A percentile compares a stretch with the other conserved stretches of the same genome.
phyloP scores from a whole-genome alignment of 1,284 basidiomycete genomes.

The Earliella scabrosa region DNA sequence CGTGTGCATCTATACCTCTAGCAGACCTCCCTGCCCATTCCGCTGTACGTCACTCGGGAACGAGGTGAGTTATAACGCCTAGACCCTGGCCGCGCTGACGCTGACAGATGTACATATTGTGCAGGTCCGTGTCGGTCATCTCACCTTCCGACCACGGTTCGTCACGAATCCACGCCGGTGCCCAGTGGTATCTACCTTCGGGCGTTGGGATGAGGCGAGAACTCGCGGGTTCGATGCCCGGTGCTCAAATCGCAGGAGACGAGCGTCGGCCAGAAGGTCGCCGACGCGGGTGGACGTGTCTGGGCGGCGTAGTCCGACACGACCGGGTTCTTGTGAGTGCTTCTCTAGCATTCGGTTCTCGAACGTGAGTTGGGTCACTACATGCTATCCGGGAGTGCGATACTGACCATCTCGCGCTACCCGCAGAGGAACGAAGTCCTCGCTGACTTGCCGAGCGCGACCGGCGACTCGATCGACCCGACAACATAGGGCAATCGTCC shows the following conservation, averaged over 20 bases:
- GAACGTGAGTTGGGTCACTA: slow-evolving; percentile 53
- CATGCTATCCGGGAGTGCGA: too few relatives aligned
- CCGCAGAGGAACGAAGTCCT: slow-evolving; percentile 46
- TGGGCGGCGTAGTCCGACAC: slow-evolving; percentile 72
- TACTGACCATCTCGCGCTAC: slow-evolving; percentile 1
- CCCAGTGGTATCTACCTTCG: too few relatives aligned
- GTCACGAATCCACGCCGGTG: too few relatives aligned
- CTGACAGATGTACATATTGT: too few relatives aligned
- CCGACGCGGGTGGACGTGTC: slow-evolving; percentile 70
- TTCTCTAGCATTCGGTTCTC: slow-evolving; percentile 72
- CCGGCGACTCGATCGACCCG: slow-evolving; percentile 38
- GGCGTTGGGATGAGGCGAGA: too few relatives aligned
- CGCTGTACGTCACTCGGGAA: too few relatives aligned
- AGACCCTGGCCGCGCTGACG: too few relatives aligned
- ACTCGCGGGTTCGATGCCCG: slow-evolving; percentile 54
- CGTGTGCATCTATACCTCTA: too few relatives aligned
- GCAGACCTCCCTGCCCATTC: too few relatives aligned
- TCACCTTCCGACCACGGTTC: too few relatives aligned
- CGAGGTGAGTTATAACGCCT: too few relatives aligned
- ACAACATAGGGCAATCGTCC: slow-evolving; percentile 54
- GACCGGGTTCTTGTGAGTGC: slow-evolving; percentile 60
- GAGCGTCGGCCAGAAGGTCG: slow-evolving; percentile 64
- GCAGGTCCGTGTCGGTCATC: too few relatives aligned
- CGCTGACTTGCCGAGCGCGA: slow-evolving; percentile 37
- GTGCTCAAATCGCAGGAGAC: slow-evolving; percentile 60